Conservation (phyloP, 2,329 filamentous ascomycete species). For the Geosmithia flava region DNA sequence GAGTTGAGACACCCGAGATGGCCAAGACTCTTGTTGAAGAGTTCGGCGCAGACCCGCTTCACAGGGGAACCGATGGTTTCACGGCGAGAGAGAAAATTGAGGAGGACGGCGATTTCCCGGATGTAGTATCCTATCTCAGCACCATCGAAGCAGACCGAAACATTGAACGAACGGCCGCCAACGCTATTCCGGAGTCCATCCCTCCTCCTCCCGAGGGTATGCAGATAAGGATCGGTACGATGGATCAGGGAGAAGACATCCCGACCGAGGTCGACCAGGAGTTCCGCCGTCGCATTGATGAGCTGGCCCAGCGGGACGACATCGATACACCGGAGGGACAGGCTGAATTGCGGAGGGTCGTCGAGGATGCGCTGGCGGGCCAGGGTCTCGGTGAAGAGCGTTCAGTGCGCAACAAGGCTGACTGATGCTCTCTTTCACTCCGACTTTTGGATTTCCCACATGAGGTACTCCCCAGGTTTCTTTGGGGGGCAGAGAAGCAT, state of each 20-base stretch:
- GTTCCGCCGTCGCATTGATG: slow-evolving; percentile 76
- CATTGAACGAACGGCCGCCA: slow-evolving; percentile 14
- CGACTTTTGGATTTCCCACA: slow-evolving; percentile 44
- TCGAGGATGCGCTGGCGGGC: slow-evolving; percentile 67
- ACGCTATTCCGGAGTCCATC: slow-evolving; percentile 24
- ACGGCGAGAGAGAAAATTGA: slow-evolving; percentile 74
- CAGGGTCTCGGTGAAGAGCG: slow-evolving; percentile 51
- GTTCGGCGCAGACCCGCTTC: slow-evolving; percentile 53
- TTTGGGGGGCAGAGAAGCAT: slow-evolving; percentile 39
- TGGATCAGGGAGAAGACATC: slow-evolving; percentile 49
- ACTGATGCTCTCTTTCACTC: slow-evolving; percentile 26
- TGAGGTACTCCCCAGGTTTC: slow-evolving; percentile 38
- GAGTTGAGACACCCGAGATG: slow-evolving; percentile 69
- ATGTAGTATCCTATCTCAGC: slow-evolving; percentile 60
- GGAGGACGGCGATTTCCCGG: slow-evolving; percentile 64
- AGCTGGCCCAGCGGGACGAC: slow-evolving; percentile 71
- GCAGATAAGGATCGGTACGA: slow-evolving; percentile 63
- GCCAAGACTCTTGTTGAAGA: slow-evolving; percentile 75
- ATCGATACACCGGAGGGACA: slow-evolving; percentile 76
- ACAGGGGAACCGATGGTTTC: slow-evolving; percentile 60
- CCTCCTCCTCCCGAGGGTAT: slow-evolving; percentile 65
- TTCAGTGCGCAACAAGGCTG: slow-evolving; percentile 50
- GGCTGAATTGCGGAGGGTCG: slow-evolving; percentile 61
- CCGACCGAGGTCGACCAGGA: slow-evolving; percentile 62
- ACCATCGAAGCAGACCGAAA: slow-evolving; percentile 15